Base-by-base conservation (phyloP, 2,329 filamentous ascomycete genomes). In the Arthrinium phaeospermum region DNA sequence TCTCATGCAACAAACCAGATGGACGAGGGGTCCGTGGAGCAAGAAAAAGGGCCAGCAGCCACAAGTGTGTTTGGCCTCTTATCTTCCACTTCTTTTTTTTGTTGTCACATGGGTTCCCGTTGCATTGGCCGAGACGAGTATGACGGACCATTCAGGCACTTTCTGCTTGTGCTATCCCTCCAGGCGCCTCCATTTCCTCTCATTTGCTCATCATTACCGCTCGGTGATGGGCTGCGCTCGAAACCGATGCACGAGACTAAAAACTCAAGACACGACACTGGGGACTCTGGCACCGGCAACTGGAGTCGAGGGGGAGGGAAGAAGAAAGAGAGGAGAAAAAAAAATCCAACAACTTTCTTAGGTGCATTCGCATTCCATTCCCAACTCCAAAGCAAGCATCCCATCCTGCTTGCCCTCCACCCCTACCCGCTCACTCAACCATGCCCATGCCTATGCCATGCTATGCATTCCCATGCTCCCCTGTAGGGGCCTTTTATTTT, bases 121-220 rank as follows among this genome's bases (percentile, higher is more conserved):
- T 64, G 57, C 34, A 64, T 61, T 37, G 57, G 57, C 57, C 57
- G 57, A 64, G 57, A 64, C 57, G 34, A 64, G 57, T 64, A 41
- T 64, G 34, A 64, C 57, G 57, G 57, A 64, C 57, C 57, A 64
- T 41, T 64, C 57, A 64, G 57, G 57, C 34, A 24, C 37, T 41
- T 64, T 41, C 57, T 64, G 30, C 57, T 22, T 37, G 57, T 64
- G 57, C 34, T 64, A 34, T 37, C 57, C 57, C 34, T 41, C 22
- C 30, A 64, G 41, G 41, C 57, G 57, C 57, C 57, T 37, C 24
- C 67, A n/a, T 68, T 34, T 47, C 41, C n/a, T 49, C 67, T 69
- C 67, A 69, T 69, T 69, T 69, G 67, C 44, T 49, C 67, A 69
- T 69, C 67, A 49, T 69, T 46, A 69, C 67, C 67, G 37, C 57